Base-by-base conservation (phyloP, 192 early-diverging fungal species). In the Backusella morwellensis region DNA sequence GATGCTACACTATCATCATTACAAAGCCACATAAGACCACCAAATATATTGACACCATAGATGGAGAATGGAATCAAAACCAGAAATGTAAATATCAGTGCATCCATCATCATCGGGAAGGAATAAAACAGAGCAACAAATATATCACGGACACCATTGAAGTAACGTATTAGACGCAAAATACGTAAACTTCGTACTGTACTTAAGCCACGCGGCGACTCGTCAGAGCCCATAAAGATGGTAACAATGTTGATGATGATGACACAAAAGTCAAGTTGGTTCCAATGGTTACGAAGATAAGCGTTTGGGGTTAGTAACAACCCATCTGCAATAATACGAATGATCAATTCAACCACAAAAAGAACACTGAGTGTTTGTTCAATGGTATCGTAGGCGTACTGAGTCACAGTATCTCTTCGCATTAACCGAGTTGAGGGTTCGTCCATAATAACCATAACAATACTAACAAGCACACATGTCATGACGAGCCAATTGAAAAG, bases 291-390 rank as follows among this genome's bases (percentile, higher is more conserved):
- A 40, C 80, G 75, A 34, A 90, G 36, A 70, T 87, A 87, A 0
- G 87, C 86, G 52, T 86, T 78, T 0, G 86, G 89, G 4, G 87
- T 81, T 7, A 90, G 74, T 21, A 87, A 56, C 3, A 90, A 83
- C 9, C 89, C 89, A 76, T 90, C 86, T 0, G 89, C 89, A 59
- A 90, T 83, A 19, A 88, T 77, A 40, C 86, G 83, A 38, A 90
- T 78, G 8, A 86, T 59, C 35, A 90, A 79, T 70, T 90, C 89
- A 12, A 87, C 4, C 1, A 86, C 80, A 73, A 87, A 88, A n/a
- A 90, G 63, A 12, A 74, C 66, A 0, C 83, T 83, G 35, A 90
- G 81, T 1, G 77, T 68, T 42, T 67, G 70, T 59, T 89, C 88
- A 19, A 83, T 78, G 26, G 80, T 77, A 44, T 78, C 59, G 40